Evolutionary conservation across 2,329 filamentous ascomycete species (phyloP).

Genomic region (Diaporthe vexans): DNA sequence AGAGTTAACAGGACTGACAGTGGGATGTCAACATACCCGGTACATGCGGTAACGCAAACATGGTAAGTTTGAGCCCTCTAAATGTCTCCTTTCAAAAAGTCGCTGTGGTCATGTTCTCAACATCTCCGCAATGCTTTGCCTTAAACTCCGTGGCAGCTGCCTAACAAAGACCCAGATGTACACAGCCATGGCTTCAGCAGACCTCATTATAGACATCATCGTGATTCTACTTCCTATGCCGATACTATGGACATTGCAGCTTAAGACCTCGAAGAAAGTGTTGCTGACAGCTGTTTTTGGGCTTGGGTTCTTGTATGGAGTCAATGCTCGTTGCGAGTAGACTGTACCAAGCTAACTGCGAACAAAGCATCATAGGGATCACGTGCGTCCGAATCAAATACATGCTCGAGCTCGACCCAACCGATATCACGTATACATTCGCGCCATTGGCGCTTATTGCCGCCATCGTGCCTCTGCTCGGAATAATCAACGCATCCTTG

Average conservation of each 20-base stretch:
- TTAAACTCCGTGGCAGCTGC: background rate
- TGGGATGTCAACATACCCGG: background rate
- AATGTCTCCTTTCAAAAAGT: background rate
- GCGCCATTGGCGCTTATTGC: conserved; percentile 18
- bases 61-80: background rate
- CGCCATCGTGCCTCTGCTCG: conserved; percentile 16
- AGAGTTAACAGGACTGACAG: background rate
- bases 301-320: conserved; percentile 4
- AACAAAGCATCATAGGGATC: conserved; percentile 7
- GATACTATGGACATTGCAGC: conserved; percentile 16
- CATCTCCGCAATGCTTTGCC: background rate
- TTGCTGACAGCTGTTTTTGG: conserved; percentile 18
- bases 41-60: conserved; percentile 23
- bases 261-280: conserved; percentile 2
- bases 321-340: background rate
- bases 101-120: background rate
- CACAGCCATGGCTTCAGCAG: conserved; percentile 26
- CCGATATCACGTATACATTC: conserved; percentile 15
- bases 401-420: conserved; percentile 14
- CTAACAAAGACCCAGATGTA: background rate
- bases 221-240: conserved; percentile 29
- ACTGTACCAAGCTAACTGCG: background rate
- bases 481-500: conserved; percentile 14
- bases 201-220: conserved; percentile 21
- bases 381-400: conserved; percentile 21